Base-by-base conservation (phyloP, 2,329 filamentous ascomycete genomes). In the Penicillium rolfsii region DNA sequence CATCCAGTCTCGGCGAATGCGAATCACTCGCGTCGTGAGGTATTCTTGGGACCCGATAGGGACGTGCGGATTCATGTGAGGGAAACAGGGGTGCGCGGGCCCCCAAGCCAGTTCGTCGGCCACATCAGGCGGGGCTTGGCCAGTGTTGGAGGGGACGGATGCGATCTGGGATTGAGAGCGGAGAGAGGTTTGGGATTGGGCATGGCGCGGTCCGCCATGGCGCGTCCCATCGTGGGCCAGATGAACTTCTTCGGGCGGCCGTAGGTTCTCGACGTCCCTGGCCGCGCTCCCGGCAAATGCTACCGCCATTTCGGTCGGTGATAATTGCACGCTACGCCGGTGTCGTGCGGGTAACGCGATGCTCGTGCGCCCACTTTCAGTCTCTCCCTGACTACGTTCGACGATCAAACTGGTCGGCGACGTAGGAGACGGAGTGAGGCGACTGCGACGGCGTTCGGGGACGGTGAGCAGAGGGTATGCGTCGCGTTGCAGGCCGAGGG, bases 51-150 rank as follows among this genome's bases (percentile, higher is more conserved):
- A 96, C 59, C 88, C 83, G 11, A 91, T 74, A 0, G 93, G 88
- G 5, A 97, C 94, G 75, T 99, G 93, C 0, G 93, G 91, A 72
- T 98, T 98, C 41, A 92, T 81, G 73, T 98, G 95, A 52, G 95
- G 95, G 73, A 89, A 98, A 76, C 95, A 99, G 4, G 95, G 94
- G 74, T 99, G 95, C 43, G 90, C 87, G 14, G 93, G 93, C 0
- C 95, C 94, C 95, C 95, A 99, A 76, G 92, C 87, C 55, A 92
- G 87, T 64, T 90, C 89, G 56, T 88, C 83, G 30, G 87, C 88
- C 24, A 85, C 83, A 53, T 88, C 85, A 3, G 73, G 72, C 19
- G 75, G 70, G 59, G 69, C 64, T 40, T 70, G 68, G 30, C 70
- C 73, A 8, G 74, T 73, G 35, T 76, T 74, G 12, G 76, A 77